Percentiles rank a stretch among this genome's conserved stretches.
Evolutionary conservation across 2,329 filamentous ascomycete species (phyloP).

Genomic region (Cladorrhinum sp.): DNA sequence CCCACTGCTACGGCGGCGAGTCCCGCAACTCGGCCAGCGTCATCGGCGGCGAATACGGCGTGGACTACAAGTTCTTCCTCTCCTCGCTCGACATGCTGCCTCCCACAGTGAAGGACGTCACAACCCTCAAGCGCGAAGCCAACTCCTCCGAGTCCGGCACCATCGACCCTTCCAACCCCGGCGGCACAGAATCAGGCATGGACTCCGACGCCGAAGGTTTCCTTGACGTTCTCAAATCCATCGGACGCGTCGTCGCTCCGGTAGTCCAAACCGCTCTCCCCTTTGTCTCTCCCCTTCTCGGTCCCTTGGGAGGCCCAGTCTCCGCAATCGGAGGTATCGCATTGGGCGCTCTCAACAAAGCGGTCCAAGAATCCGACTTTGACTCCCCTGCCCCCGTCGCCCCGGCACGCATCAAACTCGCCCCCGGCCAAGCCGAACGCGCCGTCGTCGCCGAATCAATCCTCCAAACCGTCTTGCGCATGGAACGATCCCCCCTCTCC

Average conservation of each 20-base stretch:
- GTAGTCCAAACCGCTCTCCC: slow-evolving; percentile 6
- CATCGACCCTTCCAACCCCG: background rate
- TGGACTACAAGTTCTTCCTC: slow-evolving; percentile 18
- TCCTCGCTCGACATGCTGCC: background rate
- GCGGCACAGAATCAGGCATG: background rate
- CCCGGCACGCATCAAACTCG: background rate
- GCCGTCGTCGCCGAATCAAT: slow-evolving; percentile 26
- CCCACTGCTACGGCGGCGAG: background rate
- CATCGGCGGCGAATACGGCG: slow-evolving; percentile 24
- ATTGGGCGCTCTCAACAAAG: background rate
- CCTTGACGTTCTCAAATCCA: slow-evolving; percentile 24
- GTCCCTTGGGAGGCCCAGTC: slow-evolving; percentile 10
- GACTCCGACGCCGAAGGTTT: slow-evolving; percentile 25
- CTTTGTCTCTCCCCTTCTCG: slow-evolving; percentile 13
- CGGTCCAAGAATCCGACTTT: background rate
- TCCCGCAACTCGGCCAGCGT: slow-evolving; percentile 28
- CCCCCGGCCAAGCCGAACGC: slow-evolving; percentile 19
- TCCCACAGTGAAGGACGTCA: background rate
- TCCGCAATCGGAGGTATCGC: background rate
- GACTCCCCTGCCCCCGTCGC: background rate
- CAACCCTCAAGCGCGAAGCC: background rate
- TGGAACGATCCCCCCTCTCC: slow-evolving; percentile 9
- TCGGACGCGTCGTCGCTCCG: slow-evolving; percentile 13
- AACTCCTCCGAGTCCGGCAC: background rate
- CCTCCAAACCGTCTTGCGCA: slow-evolving; percentile 20